Conservation (phyloP, 2,329 filamentous ascomycete genomes). For the Diaporthe sp. region DNA sequence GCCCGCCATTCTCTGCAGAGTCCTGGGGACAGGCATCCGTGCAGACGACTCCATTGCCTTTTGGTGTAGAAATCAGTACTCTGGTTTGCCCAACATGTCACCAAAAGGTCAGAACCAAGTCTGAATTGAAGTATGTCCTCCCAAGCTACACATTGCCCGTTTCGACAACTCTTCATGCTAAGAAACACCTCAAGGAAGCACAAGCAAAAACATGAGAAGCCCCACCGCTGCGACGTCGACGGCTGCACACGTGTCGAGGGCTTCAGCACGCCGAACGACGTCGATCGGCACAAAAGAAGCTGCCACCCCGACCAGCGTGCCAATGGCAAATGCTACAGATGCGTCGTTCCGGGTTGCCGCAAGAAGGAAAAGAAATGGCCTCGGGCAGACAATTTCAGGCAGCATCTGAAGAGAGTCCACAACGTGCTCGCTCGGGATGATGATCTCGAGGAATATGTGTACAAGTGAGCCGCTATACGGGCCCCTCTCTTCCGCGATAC, state of each 20-base stretch:
- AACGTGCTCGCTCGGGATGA: slow-evolving; percentile 46
- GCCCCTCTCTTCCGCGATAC: neutral
- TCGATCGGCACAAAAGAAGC: slow-evolving; percentile 80
- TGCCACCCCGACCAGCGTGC: slow-evolving; percentile 68
- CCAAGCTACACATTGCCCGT: neutral
- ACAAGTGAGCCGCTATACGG: slow-evolving; percentile 40
- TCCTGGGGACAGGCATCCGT: slow-evolving; percentile 26
- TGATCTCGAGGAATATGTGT: slow-evolving; percentile 49
- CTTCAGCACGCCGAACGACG: slow-evolving; percentile 84
- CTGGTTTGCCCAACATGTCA: slow-evolving; percentile 53
- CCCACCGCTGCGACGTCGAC: slow-evolving; percentile 68
- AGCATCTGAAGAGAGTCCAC: slow-evolving; percentile 80
- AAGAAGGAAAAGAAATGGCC: slow-evolving; percentile 79
- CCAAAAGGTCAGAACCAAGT: slow-evolving; percentile 58
- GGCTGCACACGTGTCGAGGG: slow-evolving; percentile 71
- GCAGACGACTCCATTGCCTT: neutral
- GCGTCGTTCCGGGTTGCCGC: slow-evolving; percentile 65
- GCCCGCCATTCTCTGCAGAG: neutral
- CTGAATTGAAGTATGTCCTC: slow-evolving; percentile 63
- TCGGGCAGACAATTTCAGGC: slow-evolving; percentile 86
- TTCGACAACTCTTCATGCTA: neutral
- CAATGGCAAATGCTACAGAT: slow-evolving; percentile 66
- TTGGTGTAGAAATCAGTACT: slow-evolving; percentile 12
- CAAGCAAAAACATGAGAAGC: slow-evolving; percentile 74
- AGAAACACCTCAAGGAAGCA: slow-evolving; percentile 75